Evolutionary conservation across 352 stramenopile species (phyloP).

Genomic region (Globisporangium paddicum): DNA sequence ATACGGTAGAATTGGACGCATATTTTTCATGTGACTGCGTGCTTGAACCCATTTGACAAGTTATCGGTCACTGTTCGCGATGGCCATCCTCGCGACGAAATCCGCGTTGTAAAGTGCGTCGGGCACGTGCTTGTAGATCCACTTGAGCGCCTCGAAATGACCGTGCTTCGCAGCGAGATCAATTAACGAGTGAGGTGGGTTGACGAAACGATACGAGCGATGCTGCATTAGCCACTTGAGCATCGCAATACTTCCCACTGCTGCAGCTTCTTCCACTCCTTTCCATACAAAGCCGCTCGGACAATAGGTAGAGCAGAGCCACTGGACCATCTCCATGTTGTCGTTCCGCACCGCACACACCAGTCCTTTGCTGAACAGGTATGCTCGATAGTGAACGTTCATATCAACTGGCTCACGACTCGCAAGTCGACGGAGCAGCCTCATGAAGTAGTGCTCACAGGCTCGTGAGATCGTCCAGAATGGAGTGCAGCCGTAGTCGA

Average conservation of each 20-base stretch:
- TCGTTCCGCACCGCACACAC: background rate
- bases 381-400: background rate
- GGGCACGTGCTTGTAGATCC: background rate
- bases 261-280: background rate
- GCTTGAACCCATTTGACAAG: background rate
- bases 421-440: background rate
- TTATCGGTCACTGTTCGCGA: background rate
- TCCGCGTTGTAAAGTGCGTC: background rate
- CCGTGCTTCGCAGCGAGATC: background rate
- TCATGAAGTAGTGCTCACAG: background rate
- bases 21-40: background rate
- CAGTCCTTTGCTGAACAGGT: background rate
- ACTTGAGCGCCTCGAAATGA: background rate
- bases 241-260: background rate
- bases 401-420: background rate
- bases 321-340: slow-evolving; percentile 1
- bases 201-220: background rate
- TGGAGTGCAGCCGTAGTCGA: background rate
- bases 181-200: background rate
- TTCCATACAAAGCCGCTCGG: background rate
- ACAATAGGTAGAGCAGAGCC: background rate
- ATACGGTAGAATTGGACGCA: background rate
- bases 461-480: background rate
- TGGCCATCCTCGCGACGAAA: background rate
- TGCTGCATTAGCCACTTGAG: background rate